phyloP scores from a whole-genome alignment of 768 basidiomycete genomes.

The Cystobasidium tubakii region DNA sequence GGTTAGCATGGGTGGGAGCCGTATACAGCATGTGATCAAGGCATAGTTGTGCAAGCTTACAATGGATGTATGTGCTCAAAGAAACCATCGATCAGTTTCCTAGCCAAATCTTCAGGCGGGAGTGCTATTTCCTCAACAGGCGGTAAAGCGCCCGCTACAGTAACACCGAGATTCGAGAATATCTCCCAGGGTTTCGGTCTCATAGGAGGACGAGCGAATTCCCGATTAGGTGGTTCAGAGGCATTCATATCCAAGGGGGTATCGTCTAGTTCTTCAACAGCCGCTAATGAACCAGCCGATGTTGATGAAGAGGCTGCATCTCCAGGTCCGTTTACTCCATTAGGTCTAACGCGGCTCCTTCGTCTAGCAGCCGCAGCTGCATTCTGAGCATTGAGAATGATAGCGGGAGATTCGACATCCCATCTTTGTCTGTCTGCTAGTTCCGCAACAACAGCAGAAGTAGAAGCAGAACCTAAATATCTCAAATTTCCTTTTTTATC shows the following conservation, averaged over 20 bases:
- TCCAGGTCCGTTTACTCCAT: not conserved
- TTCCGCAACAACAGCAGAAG: slow-evolving; percentile 25
- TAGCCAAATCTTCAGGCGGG: slow-evolving; percentile 3
- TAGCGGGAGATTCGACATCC: slow-evolving; percentile 17
- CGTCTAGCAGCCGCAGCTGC: not conserved
- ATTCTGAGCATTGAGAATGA: not conserved
- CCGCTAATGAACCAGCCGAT: not conserved
- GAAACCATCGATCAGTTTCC: slow-evolving; percentile 21
- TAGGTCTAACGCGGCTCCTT: not conserved
- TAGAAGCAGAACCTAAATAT: slow-evolving; percentile 31
- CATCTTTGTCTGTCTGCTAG: slow-evolving; percentile 22
- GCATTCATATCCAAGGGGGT: not conserved
- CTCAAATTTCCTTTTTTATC: slow-evolving; percentile 18
- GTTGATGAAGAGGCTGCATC: not conserved
- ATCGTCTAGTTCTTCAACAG: not conserved
- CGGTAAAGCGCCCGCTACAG: slow-evolving; percentile 15
- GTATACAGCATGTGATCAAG: too few relatives aligned
- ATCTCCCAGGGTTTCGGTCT: slow-evolving; percentile 27
- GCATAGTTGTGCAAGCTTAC: not conserved
- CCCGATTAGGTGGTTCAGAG: not conserved
- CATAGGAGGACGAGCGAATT: not conserved
- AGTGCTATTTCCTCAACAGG: slow-evolving; percentile 22
- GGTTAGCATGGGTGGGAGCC: not conserved
- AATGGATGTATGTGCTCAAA: slow-evolving; percentile 25
- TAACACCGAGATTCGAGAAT: slow-evolving; percentile 34